Base-by-base conservation (phyloP, 345 rosid species). In the Eucalyptus polybractea region DNA sequence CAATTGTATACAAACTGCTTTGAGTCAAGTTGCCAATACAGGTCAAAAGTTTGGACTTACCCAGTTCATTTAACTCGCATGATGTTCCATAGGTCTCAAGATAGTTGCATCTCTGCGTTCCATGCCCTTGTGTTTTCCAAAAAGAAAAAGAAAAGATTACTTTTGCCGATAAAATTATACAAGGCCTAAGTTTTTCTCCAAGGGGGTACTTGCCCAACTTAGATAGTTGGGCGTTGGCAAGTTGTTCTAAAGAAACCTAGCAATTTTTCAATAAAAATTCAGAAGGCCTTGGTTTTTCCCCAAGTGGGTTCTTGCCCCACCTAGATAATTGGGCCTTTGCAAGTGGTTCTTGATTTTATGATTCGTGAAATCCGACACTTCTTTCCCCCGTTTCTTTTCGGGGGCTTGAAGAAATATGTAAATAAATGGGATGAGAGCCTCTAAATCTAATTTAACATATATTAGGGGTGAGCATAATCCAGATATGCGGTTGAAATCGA, bases 21-120 rank as follows among this genome's bases (percentile, higher is more conserved):
- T 37, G 7, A 22, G 3, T 5, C 7, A 1, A 0, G 47, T 13
- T 13, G 37, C 15, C 27, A 10, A 7, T 7, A 7, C 9, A 37
- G 8, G 83, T 21, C 3, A 37, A 76, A 37, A 7, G 45, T 7
- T 1, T 76, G 9, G 47, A 76, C 15, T 76, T 76, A 37, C 37
- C 27, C 4, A 76, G 0, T 37, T 21, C 8, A 76, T 76, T 37
- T 37, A 37, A 24, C 24, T 69, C 4, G 4, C 5, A 33, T 19
- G 42, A 69, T 69, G 42, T 69, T 17, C 80, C 83, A 76, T 19
- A 76, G 47, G 83, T 37, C 45, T 76, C 45, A 44, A 37, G 12
- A 37, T 10, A 76, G 27, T 19, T 21, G 83, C 83, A 76, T 37
- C 83, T 37, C 83, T 5, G 4, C 3, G 27, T 76, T 44, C 47